Base-by-base conservation (phyloP, 139 green algal species). In the Monoraphidium neglectum region DNA sequence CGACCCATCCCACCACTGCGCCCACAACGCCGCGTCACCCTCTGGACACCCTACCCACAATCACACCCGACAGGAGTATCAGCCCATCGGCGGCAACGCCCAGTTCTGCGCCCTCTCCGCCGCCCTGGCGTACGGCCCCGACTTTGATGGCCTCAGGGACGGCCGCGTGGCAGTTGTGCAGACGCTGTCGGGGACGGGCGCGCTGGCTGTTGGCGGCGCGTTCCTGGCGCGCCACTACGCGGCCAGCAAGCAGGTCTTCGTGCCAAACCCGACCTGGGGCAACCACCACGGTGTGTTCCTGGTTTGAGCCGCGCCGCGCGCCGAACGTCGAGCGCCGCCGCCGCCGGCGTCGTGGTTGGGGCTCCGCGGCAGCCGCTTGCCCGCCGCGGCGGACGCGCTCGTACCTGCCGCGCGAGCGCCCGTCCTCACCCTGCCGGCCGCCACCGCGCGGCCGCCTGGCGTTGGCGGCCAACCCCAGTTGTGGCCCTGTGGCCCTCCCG, bases 201-300 rank as follows among this genome's bases (percentile, higher is more conserved):
- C 87, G 0, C 89, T 95, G 35, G 83, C 90, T 32, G 82, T 94
- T 59, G 91, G 90, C 15, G 92, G 85, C 0, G 92, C 91, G 78
- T 96, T 97, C 67, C 83, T 97, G 36, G 71, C 76, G 23, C 56
- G 70, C 3, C 88, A 92, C 77, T 93, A 93, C 72, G 66, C 83
- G 3, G 57, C 78, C 3, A 77, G 77, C 43, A 81, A 84, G 43
- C 51, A 74, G 10, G 82, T 96, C 10, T 95, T 92, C 80, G 72
- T 98, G 61, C 86, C 90, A 35, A 77, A 86, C 47, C 94, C 94
- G 40, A 96, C 91, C 26, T 97, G 93, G 93, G 83, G 86, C 51
- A 94, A 91, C 70, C 89, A 95, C 87, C 85, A 86, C 69, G 93
- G 70, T 70, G 54, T 40, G 71, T 1, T 6, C 5, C n/a, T 69